Conservation (phyloP, 2,329 filamentous ascomycete genomes). For the Cytospora piceicola region DNA sequence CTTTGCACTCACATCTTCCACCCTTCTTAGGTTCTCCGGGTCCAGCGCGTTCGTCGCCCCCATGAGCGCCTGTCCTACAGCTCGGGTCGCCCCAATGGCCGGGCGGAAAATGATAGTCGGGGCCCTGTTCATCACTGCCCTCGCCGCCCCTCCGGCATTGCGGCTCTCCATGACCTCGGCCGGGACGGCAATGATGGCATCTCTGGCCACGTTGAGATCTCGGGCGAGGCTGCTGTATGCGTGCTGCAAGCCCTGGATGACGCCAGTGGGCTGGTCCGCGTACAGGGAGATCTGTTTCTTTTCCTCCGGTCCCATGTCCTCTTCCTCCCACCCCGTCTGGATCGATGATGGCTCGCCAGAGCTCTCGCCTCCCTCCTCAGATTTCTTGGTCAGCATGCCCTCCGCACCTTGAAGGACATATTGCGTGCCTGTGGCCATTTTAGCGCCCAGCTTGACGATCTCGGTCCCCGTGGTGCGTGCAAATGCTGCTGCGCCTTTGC, state of each 20-base stretch:
- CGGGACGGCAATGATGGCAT: slow-evolving; percentile 94
- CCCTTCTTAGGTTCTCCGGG: slow-evolving; percentile 75
- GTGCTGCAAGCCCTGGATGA: slow-evolving; percentile 82
- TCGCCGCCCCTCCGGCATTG: slow-evolving; percentile 78
- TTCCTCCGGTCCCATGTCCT: slow-evolving; percentile 68
- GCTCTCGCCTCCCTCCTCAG: slow-evolving; percentile 38
- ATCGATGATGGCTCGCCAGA: slow-evolving; percentile 20
- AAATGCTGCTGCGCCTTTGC: slow-evolving; percentile 88
- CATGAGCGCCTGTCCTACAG: slow-evolving; percentile 84
- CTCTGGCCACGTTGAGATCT: slow-evolving; percentile 82
- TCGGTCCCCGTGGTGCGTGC: slow-evolving; percentile 92
- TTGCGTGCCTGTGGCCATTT: slow-evolving; percentile 92
- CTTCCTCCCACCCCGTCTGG: slow-evolving; percentile 45
- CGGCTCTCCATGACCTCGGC: slow-evolving; percentile 87
- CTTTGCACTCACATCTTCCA: slow-evolving; percentile 79
- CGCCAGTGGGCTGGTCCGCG: slow-evolving; percentile 88
- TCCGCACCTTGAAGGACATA: slow-evolving; percentile 91
- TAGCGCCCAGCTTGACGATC: slow-evolving; percentile 91
- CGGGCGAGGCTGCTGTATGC: slow-evolving; percentile 82
- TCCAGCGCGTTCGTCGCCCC: slow-evolving; percentile 93
- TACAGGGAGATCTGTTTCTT: slow-evolving; percentile 85
- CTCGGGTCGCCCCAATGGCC: slow-evolving; percentile 87
- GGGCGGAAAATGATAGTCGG: slow-evolving; percentile 94
- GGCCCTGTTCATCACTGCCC: slow-evolving; percentile 76
- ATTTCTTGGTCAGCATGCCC: slow-evolving; percentile 65